phyloP scores from a whole-genome alignment of 2,329 filamentous ascomycete species.

The Podosphaera leucotricha region DNA sequence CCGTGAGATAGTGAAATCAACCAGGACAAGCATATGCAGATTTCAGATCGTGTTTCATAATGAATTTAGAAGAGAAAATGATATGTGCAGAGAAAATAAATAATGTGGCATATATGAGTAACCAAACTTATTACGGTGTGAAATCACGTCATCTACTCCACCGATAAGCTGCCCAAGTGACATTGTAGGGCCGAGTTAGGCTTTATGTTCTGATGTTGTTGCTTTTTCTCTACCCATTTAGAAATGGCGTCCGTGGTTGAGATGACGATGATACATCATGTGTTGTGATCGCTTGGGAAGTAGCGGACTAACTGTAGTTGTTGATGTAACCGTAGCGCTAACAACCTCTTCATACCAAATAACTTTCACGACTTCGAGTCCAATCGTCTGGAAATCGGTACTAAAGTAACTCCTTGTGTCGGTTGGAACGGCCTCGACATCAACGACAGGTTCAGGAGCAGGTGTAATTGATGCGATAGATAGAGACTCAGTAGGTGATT shows the following conservation, averaged over 20 bases:
- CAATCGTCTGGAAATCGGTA: slow-evolving; percentile 29
- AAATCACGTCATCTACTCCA: not conserved
- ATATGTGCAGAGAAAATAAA: not conserved
- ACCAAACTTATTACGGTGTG: not conserved
- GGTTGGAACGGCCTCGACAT: not conserved
- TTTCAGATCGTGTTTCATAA: not conserved
- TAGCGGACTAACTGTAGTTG: not conserved
- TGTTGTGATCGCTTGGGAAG: not conserved
- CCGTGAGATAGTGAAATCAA: not conserved
- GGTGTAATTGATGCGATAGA: slow-evolving; percentile 4
- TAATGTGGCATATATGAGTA: not conserved
- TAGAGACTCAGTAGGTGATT: not conserved
- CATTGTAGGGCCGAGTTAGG: not conserved
- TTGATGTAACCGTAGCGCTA: slow-evolving; percentile 21
- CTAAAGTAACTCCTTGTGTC: slow-evolving; percentile 18
- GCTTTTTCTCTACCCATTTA: not conserved
- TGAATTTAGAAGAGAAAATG: not conserved
- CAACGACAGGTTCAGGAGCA: not conserved
- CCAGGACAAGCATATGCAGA: not conserved
- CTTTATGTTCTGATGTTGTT: too few relatives aligned
- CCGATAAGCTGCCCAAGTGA: not conserved
- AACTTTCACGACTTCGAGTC: slow-evolving; percentile 29
- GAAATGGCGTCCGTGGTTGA: not conserved
- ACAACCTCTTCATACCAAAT: slow-evolving; percentile 31
- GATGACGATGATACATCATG: not conserved